Conservation (phyloP, 495 filamentous ascomycete species). For the Saxophila tyrrhenica region DNA sequence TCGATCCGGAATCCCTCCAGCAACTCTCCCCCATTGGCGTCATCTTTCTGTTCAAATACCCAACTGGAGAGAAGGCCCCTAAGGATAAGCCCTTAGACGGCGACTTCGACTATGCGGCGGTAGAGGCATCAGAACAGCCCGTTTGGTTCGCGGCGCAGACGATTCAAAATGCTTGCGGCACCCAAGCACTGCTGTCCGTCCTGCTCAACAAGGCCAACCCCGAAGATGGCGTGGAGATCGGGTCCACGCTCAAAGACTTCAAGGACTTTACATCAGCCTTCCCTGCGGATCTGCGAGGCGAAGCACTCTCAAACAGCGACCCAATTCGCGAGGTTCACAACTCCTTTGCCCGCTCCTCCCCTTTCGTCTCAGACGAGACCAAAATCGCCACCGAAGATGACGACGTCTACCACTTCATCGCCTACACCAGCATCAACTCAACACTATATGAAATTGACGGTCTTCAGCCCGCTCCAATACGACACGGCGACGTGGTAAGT, state of each 20-base stretch:
- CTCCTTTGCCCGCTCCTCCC: slow-evolving; percentile 74
- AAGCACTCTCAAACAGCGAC: slow-evolving; percentile 59
- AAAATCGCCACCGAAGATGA: slow-evolving; percentile 47
- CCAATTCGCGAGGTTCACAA: slow-evolving; percentile 89
- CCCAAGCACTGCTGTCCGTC: slow-evolving; percentile 86
- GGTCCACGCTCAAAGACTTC: slow-evolving; percentile 59
- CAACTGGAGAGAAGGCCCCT: slow-evolving; percentile 50
- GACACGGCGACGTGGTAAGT: slow-evolving; percentile 75
- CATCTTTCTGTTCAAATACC: slow-evolving; percentile 99
- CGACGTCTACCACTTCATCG: slow-evolving; percentile 96
- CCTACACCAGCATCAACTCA: slow-evolving; percentile 72
- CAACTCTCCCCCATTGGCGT: slow-evolving; percentile 59
- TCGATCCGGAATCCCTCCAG: slow-evolving; percentile 71
- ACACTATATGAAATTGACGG: slow-evolving; percentile 91
- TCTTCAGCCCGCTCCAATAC: slow-evolving; percentile 81
- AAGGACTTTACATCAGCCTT: slow-evolving; percentile 84
- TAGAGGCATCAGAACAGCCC: slow-evolving; percentile 26
- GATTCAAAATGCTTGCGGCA: slow-evolving; percentile 98
- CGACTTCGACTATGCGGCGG: slow-evolving; percentile 60
- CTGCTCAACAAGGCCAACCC: slow-evolving; percentile 62
- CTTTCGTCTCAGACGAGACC: slow-evolving; percentile 77
- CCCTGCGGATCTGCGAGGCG: slow-evolving; percentile 64
- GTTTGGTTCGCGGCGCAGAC: slow-evolving; percentile 96
- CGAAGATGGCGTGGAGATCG: slow-evolving; percentile 37
- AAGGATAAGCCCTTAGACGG: slow-evolving; percentile 61